Evolutionary conservation across 2,329 filamentous ascomycete species (phyloP), one percentile per base, ranked within the genome.

Genomic region (Aschersonia sp.): DNA sequence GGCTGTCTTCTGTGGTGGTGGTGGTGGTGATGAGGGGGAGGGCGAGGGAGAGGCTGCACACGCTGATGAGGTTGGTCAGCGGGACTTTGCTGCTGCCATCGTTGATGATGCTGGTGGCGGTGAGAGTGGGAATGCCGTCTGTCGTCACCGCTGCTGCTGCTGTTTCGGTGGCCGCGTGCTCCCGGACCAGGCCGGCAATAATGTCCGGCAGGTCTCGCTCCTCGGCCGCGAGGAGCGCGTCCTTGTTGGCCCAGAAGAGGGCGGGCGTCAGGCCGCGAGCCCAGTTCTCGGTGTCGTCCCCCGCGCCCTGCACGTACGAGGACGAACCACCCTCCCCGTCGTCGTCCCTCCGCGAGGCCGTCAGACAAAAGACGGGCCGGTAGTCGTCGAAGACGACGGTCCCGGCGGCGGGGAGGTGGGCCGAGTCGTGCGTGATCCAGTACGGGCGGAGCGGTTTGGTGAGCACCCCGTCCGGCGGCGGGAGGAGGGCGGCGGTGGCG

Each of bases 281-380:
- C 92, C 92, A 98, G 55, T 86, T 87, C 69, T 98, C 92, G 10
- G 84, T 87, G 61, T 98, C 92, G 62, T 98, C 92, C 2, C 84
- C 92, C 1, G 90, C 90, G 45, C 92, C 92, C 65, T 97, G 92
- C 50, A 98, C 83, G 59, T 98, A 98, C 4, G 75, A 77, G 29
- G 81, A 83, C 2, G 70, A 70, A 32, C 89, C 86, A 32, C 89
- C 86, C 3, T 76, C 79, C 10, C 80, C 83, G 2, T 60, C 58
- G 60, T 90, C 86, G 4, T 76, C 79, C 10, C 80, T 83, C 32
- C 81, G 75, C 1, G 87, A 95, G 10, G 87, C 84, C 1, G 88
- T 95, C 59, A 87, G 92, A 58, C 92, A 85, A 29, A 97, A 75
- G 3, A 97, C 68, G 0, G 86, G 79, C 55, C 84, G 73, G 57